Conservation (phyloP, 257 asterid species). For the Jasminum sambac region DNA sequence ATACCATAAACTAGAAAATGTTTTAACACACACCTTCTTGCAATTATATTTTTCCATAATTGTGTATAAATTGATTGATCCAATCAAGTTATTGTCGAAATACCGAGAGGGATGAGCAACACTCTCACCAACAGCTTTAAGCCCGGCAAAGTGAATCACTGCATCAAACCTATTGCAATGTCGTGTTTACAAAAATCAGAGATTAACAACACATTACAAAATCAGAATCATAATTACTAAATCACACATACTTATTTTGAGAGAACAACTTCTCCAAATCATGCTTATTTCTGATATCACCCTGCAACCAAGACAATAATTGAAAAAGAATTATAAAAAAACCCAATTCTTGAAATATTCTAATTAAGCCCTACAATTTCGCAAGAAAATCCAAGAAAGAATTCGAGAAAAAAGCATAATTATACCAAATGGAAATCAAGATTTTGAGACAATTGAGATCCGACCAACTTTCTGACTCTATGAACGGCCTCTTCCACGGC, state of each 20-base stretch:
- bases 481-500: conserved; percentile 72
- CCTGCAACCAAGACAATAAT: conserved; percentile 51
- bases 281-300: conserved; percentile 80
- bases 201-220: conserved; percentile 3
- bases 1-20: background rate
- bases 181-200: background rate
- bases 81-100: conserved; percentile 82
- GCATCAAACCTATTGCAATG: conserved; percentile 62
- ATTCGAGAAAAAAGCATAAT: background rate
- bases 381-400: background rate
- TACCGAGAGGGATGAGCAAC: conserved; percentile 81
- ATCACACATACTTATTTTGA: conserved; percentile 48
- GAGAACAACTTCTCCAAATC: conserved; percentile 88
- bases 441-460: conserved; percentile 60
- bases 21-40: conserved; percentile 66
- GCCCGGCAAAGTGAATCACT: conserved; percentile 95
- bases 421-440: conserved; percentile 71
- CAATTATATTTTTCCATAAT: conserved; percentile 81
- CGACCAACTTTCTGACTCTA: conserved; percentile 55
- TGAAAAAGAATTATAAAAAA: background rate
- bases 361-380: background rate
- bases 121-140: conserved; percentile 97
- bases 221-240: background rate
- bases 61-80: conserved; percentile 73
- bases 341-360: background rate